A percentile compares a stretch with the other conserved stretches of the same genome.
Evolutionary conservation across 176 grass and related monocot species (phyloP).

Genomic region (Oryza glaberrima): DNA sequence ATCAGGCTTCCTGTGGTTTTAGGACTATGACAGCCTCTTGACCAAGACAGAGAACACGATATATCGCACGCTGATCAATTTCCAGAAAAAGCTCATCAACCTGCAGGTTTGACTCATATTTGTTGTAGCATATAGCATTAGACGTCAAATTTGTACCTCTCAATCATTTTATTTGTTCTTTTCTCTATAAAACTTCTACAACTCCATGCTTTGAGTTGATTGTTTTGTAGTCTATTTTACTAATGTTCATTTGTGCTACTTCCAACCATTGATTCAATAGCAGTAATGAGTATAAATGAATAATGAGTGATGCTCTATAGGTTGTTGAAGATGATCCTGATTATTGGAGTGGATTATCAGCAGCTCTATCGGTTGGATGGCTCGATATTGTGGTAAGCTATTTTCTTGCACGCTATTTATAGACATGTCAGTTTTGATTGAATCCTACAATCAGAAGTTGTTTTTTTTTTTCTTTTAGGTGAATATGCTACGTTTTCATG

Average conservation of each 20-base stretch:
- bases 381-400: conserved; percentile 86
- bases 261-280: conserved; percentile 20
- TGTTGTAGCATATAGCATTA: conserved; percentile 7
- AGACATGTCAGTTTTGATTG: conserved; percentile 36
- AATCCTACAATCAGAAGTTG: conserved; percentile 34
- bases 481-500: conserved; percentile 90
- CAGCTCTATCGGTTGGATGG: conserved; percentile 94
- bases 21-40: conserved; percentile 86
- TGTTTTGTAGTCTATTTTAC: conserved; percentile 23
- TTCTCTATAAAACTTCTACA: conserved; percentile 24
- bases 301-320: conserved; percentile 47
- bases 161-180: neutral
- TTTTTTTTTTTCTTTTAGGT: conserved; percentile 60
- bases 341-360: conserved; percentile 88
- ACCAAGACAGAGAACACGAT: conserved; percentile 54
- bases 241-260: conserved; percentile 42
- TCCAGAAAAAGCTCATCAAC: conserved; percentile 77
- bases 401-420: conserved; percentile 24
- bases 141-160: neutral
- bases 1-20: conserved; percentile 37
- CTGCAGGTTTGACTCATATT: conserved; percentile 63
- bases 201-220: conserved; percentile 16
- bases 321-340: conserved; percentile 82
- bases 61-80: conserved; percentile 56
- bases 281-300: conserved; percentile 35